phyloP scores from a whole-genome alignment of 108 stramenopile species.

The Cyclotella distinguenda region DNA sequence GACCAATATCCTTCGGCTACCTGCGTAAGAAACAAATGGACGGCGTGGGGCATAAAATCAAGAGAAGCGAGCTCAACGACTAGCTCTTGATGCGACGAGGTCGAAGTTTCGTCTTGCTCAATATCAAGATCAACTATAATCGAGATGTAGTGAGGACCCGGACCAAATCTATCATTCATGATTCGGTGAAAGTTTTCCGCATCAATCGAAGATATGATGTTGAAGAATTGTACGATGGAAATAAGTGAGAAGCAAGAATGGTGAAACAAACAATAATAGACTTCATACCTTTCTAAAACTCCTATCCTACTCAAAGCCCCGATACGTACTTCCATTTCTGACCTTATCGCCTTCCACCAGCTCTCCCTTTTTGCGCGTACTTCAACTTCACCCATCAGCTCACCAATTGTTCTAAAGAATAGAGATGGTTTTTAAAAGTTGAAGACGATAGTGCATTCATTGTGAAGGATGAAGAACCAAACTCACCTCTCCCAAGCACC shows the following conservation, averaged over 20 bases:
- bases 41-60: conserved; percentile 50
- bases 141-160: conserved; percentile 38
- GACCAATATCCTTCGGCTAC: conserved; percentile 56
- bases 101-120: conserved; percentile 13
- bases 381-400: conserved; percentile 39
- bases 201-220: background rate
- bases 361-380: conserved; percentile 27
- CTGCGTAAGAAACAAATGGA: conserved; percentile 53
- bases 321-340: conserved; percentile 38
- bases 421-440: background rate
- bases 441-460: background rate
- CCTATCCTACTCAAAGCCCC: conserved; percentile 30
- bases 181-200: background rate
- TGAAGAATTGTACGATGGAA: no score
- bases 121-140: conserved; percentile 28
- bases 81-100: conserved; percentile 17
- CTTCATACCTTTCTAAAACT: conserved; percentile 33
- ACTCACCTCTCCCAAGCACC: conserved; percentile 34
- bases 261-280: background rate
- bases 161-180: conserved; percentile 27
- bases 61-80: conserved; percentile 37
- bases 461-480: no score
- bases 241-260: no score
- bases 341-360: conserved; percentile 33
- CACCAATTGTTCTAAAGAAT: conserved; percentile 23